Evolutionary conservation across 2,329 filamentous ascomycete genomes (phyloP), one percentile per base, ranked within the genome.

Genomic region (Pseudodiploospora longispora): DNA sequence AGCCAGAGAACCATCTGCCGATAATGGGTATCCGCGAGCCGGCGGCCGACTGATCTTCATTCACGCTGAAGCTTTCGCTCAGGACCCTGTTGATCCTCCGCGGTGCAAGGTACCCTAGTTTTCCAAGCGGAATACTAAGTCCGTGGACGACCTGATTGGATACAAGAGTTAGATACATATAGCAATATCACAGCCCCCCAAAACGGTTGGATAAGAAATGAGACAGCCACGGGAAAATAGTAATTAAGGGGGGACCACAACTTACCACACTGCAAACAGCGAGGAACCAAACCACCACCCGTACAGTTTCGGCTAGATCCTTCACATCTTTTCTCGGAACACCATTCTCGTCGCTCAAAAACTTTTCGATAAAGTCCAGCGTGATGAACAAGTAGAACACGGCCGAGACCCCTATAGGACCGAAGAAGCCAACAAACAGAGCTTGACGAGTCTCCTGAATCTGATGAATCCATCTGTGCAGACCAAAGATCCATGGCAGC

Each of bases 371-470:
- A 48, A 90, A 95, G 27, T 95, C 86, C 1, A 86, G 63, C 35
- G 78, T 83, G 49, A 95, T 71, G 57, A 89, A 94, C 5, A 96
- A 73, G 59, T 96, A 95, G 60, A 95, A 96, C 19, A 95, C 77
- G 1, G 88, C 90, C 10, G 86, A 87, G 2, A 95, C 89, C 3
- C 91, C 89, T 44, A 96, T 90, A 0, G 90, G 90, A 0, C 90
- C 90, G 52, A 96, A 96, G 68, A 95, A 95, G 0, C 90, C 90
- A 6, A 93, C 86, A 56, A 95, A 95, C 0, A 86, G 66, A 2
- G 88, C 88, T 52, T 95, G 88, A 4, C 78, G 75, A 30, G 76
- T 63, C 35, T 84, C 73, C 46, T 88, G 78, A 36, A 95, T 89
- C 59, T 95, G 87, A 30, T 78, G 85, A 37, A 95, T 90, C 47